Conservation (phyloP, 1,284 basidiomycete genomes). For the Mycena sp. region DNA sequence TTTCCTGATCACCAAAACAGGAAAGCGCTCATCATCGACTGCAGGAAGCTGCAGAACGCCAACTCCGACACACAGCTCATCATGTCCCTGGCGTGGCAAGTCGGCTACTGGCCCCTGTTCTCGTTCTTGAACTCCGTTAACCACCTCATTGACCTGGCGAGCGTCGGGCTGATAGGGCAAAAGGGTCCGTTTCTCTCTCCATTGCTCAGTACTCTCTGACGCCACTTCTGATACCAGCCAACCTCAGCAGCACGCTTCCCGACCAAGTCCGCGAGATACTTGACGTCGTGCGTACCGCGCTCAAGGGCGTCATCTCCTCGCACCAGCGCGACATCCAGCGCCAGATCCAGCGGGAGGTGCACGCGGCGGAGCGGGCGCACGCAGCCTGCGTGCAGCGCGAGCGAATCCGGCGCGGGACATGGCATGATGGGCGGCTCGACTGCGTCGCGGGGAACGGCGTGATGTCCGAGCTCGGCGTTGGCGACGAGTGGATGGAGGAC, state of each 20-base stretch:
- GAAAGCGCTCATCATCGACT: slow-evolving; percentile 68
- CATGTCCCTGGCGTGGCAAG: slow-evolving; percentile 77
- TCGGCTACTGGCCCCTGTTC: slow-evolving; percentile 93
- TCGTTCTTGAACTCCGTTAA: slow-evolving; percentile 89
- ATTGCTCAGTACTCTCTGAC: slow-evolving; percentile 13
- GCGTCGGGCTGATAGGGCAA: slow-evolving; percentile 93
- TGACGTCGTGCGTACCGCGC: slow-evolving; percentile 78
- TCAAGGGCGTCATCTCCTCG: slow-evolving; percentile 70
- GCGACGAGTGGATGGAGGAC: slow-evolving; percentile 23
- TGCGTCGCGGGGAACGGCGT: slow-evolving; percentile 27
- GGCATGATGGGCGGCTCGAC: slow-evolving; percentile 29
- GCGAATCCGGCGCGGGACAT: slow-evolving; percentile 16
- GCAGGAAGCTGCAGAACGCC: slow-evolving; percentile 77
- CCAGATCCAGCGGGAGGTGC: slow-evolving; percentile 5
- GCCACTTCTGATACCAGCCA: slow-evolving; percentile 65
- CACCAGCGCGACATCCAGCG: slow-evolving; percentile 45
- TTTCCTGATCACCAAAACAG: no score
- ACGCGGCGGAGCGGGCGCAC: slow-evolving; percentile 8
- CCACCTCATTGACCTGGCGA: slow-evolving; percentile 91
- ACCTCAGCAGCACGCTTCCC: slow-evolving; percentile 84
- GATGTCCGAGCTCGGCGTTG: slow-evolving; percentile 24
- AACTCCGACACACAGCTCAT: slow-evolving; percentile 81
- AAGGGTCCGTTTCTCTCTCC: slow-evolving; percentile 79
- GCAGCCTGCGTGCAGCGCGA: neutral
- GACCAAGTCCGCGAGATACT: slow-evolving; percentile 90